These are phyloP conservation scores for Aspergillus coremiiformis DNA, from an alignment of 495 filamentous ascomycete genomes.

Conservation along the genomic window DNA sequence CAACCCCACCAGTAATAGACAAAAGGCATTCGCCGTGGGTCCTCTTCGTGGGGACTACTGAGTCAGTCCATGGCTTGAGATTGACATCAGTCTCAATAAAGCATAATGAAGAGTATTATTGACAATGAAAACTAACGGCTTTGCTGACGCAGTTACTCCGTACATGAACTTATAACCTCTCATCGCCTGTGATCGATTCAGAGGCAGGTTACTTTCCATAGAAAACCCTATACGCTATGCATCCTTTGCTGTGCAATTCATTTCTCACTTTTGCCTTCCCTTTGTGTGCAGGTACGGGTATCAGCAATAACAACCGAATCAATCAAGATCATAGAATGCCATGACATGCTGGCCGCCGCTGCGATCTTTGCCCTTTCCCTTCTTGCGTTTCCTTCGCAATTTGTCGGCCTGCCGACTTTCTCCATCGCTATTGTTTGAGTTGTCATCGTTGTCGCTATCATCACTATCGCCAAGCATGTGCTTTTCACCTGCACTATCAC, in stretches of 20 bases:
- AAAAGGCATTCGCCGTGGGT: conserved; percentile 23
- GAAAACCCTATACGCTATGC: background rate
- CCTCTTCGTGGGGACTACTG: conserved; percentile 11
- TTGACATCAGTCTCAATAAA: too few species aligned
- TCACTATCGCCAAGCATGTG: conserved; percentile 36
- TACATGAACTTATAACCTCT: too few species aligned
- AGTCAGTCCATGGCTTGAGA: too few species aligned
- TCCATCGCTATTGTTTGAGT: conserved; percentile 37
- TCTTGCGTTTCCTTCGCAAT: conserved; percentile 53
- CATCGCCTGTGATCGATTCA: too few species aligned
- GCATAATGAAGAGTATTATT: too few species aligned
- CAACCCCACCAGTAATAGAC: conserved; percentile 21
- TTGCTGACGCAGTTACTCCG: too few species aligned
- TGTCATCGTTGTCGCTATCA: conserved; percentile 33
- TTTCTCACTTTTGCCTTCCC: background rate
- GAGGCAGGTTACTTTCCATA: background rate
- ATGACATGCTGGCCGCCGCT: conserved; percentile 50
- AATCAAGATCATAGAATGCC: conserved; percentile 60
- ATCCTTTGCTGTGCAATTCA: background rate
- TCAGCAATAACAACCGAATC: conserved; percentile 6
- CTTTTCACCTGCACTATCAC: conserved; percentile 29
- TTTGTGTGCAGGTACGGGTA: background rate
- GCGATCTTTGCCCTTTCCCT: conserved; percentile 47
- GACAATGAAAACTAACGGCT: too few species aligned
- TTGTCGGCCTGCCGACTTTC: conserved; percentile 27